Conservation (phyloP, 129 eudicot species). For the Glebionis coronaria region DNA sequence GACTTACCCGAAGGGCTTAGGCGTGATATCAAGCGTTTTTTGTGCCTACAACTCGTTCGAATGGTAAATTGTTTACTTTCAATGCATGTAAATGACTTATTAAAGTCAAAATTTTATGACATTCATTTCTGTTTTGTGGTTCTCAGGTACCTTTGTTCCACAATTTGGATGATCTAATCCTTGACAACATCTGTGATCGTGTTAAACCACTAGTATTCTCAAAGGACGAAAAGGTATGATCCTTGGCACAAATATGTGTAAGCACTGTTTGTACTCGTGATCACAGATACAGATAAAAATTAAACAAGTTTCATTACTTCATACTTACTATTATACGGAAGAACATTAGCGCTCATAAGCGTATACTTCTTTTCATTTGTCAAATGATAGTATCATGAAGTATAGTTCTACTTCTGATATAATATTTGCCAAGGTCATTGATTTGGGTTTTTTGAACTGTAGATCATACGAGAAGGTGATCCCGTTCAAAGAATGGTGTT, state of each 20-base stretch:
- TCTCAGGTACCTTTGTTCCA: constrained; percentile 80
- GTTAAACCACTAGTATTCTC: constrained; percentile 79
- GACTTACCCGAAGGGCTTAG: constrained; percentile 98
- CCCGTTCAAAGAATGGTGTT: constrained; percentile 85
- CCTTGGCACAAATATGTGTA: too few relatives aligned
- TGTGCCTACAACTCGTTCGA: constrained; percentile 78
- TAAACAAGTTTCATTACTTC: too few relatives aligned
- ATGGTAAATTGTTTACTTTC: constrained; percentile 42
- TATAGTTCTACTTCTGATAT: background rate
- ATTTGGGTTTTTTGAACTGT: constrained; percentile 9
- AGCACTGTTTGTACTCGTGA: too few relatives aligned
- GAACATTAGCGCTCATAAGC: too few relatives aligned
- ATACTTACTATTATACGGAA: too few relatives aligned
- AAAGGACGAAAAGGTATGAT: constrained; percentile 83
- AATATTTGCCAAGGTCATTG: background rate
- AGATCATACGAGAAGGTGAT: constrained; percentile 96
- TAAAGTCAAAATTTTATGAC: background rate
- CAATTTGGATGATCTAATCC: constrained; percentile 79
- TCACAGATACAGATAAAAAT: too few relatives aligned
- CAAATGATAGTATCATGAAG: background rate
- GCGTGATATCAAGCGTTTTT: constrained; percentile 89
- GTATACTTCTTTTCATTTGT: background rate
- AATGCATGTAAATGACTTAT: background rate
- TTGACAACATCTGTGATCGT: constrained; percentile 93
- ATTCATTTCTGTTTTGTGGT: background rate